These are phyloP conservation scores for Middelhovenomyces tepae DNA, from an alignment of 805 yeast species.

Conservation along the genomic window DNA sequence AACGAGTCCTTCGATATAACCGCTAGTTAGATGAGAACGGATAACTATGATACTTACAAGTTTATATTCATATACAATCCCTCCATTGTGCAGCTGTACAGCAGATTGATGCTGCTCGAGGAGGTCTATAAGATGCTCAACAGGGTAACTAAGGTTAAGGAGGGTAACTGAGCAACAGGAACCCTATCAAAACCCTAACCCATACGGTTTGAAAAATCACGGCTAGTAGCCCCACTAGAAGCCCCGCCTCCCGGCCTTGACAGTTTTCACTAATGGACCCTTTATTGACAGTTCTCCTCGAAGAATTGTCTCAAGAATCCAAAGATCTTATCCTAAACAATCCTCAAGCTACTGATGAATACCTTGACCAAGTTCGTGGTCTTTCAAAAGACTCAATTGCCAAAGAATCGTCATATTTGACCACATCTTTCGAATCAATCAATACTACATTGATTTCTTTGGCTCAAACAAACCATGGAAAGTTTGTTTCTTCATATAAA, in stretches of 20 bases:
- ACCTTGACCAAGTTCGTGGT: constrained; percentile 19
- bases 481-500: constrained; percentile 12
- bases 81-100: constrained; percentile 82
- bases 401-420: constrained; percentile 15
- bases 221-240: too few relatives aligned
- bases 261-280: too few relatives aligned
- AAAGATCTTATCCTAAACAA: constrained; percentile 1
- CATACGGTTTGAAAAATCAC: too few relatives aligned
- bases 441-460: constrained; percentile 17
- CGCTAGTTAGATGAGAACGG: constrained; percentile 31
- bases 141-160: too few relatives aligned
- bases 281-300: constrained; percentile 15
- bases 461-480: constrained; percentile 15
- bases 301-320: constrained; percentile 10
- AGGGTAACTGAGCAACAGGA: too few relatives aligned
- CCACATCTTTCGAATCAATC: constrained; percentile 13
- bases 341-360: constrained; percentile 11
- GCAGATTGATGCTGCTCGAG: too few relatives aligned
- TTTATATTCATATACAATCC: constrained; percentile 88
- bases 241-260: too few relatives aligned
- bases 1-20: constrained; percentile 89
- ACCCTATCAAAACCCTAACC: too few relatives aligned
- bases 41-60: constrained; percentile 26
- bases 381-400: constrained; percentile 15
- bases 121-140: too few relatives aligned